Percentiles rank a stretch among this genome's conserved stretches.
Evolutionary conservation across 371 early-diverging fungal species (phyloP).

Genomic region (Blastocladiella emersonii): DNA sequence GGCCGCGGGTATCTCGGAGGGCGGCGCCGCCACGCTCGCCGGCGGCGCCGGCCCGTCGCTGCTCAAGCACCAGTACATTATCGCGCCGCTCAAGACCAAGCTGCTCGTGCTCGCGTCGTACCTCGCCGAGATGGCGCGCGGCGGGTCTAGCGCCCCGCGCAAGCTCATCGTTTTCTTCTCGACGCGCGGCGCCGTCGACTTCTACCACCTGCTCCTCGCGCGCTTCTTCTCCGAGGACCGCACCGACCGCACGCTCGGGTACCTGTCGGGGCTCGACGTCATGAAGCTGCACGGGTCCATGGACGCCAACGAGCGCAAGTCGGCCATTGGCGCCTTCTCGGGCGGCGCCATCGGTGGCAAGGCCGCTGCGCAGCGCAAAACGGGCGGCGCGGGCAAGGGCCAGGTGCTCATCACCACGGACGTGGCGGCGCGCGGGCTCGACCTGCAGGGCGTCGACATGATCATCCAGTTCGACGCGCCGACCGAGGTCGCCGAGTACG

Average conservation of each 20-base stretch:
- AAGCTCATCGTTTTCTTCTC: conserved; percentile 81
- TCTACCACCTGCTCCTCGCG: conserved; percentile 60
- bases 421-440: conserved; percentile 2
- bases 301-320: background rate
- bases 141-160: conserved; percentile 16
- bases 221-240: background rate
- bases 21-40: conserved; percentile 16
- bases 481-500: conserved; percentile 3
- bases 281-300: background rate
- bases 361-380: background rate
- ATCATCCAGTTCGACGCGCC: conserved; percentile 7
- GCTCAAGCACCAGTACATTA: conserved; percentile 64
- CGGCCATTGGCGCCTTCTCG: background rate
- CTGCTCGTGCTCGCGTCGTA: conserved; percentile 66
- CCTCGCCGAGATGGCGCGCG: conserved; percentile 33
- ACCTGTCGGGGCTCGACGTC: background rate
- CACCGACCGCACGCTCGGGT: background rate
- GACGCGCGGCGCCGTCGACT: conserved; percentile 85
- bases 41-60: conserved; percentile 45
- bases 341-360: background rate
- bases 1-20: conserved; percentile 6
- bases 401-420: conserved; percentile 6
- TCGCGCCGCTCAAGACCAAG: conserved; percentile 79
- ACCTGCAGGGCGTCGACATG: background rate
- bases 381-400: background rate